Evolutionary conservation across 2,329 filamentous ascomycete species (phyloP).

Genomic region (Nemania serpens): DNA sequence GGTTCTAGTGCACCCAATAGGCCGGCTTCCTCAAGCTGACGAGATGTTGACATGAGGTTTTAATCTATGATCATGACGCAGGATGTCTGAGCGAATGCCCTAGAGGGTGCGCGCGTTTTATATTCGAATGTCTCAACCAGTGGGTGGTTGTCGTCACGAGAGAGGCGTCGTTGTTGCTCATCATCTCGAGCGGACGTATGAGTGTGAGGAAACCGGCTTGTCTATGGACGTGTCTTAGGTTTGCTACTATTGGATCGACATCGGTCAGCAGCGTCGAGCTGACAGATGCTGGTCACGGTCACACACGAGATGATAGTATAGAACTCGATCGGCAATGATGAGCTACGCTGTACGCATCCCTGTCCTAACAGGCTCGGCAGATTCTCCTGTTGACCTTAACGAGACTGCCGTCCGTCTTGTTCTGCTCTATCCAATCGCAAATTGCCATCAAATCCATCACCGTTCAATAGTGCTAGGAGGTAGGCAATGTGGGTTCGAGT

Average conservation of each 20-base stretch:
- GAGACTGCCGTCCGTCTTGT: conserved; percentile 4
- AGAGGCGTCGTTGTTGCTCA: background rate
- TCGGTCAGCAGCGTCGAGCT: conserved; percentile 16
- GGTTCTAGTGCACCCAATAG: conserved; percentile 4
- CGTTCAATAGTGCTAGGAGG: background rate
- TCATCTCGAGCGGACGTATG: background rate
- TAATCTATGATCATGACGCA: conserved; percentile 19
- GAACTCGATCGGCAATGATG: conserved; percentile 8
- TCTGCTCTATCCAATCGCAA: conserved; percentile 5
- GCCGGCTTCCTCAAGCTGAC: conserved; percentile 21
- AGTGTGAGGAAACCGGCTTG: too few species aligned
- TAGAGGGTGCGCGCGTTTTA: conserved; percentile 4
- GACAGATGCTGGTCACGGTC: conserved; percentile 15
- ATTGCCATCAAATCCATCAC: conserved; percentile 1
- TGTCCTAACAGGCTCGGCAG: conserved; percentile 23
- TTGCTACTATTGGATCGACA: background rate
- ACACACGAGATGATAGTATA: conserved; percentile 5
- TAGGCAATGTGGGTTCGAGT: conserved; percentile 12
- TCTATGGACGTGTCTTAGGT: background rate
- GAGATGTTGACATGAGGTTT: conserved; percentile 25
- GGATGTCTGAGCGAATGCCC: background rate
- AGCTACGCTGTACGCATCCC: conserved; percentile 2
- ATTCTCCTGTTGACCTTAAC: conserved; percentile 16
- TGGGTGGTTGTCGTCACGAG: conserved; percentile 17
- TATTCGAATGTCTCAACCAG: background rate